A percentile compares a stretch with the other conserved stretches of the same genome.
These are phyloP conservation scores for Rhizophlyctis rosea DNA, from an alignment of 192 early-diverging fungal genomes.

Conservation along the genomic window DNA sequence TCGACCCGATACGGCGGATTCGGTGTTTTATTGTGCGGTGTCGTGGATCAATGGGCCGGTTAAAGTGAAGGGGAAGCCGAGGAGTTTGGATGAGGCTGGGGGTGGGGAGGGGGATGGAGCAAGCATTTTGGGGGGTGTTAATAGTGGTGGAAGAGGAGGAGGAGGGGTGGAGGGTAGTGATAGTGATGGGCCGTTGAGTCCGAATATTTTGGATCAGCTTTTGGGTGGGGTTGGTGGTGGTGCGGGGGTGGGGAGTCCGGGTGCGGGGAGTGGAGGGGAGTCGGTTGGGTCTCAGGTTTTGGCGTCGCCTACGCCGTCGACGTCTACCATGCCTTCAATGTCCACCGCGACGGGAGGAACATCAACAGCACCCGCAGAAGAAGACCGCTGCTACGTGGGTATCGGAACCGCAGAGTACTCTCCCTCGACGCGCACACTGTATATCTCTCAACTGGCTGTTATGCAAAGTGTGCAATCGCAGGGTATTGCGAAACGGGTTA, in stretches of 20 bases:
- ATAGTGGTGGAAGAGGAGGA: background rate
- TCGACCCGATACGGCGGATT: background rate
- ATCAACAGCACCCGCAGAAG: background rate
- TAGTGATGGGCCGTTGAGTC: background rate
- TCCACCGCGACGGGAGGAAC: too few species aligned
- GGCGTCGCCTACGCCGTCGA: too few species aligned
- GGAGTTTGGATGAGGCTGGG: background rate
- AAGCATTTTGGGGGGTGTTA: background rate
- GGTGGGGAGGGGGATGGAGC: background rate
- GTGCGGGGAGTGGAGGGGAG: too few species aligned
- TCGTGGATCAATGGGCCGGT: conserved; percentile 9
- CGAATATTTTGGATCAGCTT: background rate
- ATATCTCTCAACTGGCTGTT: conserved; percentile 17
- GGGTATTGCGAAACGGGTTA: conserved; percentile 15
- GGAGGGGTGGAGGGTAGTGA: background rate
- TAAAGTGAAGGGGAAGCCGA: background rate
- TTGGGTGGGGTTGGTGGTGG: background rate
- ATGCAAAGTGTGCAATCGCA: conserved; percentile 18
- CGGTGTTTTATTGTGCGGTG: conserved; percentile 6
- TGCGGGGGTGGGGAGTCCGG: background rate
- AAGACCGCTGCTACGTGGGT: conserved; percentile 12
- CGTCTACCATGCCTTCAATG: too few species aligned
- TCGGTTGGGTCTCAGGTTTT: too few species aligned
- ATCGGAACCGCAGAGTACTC: conserved; percentile 14
- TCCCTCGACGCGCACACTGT: conserved; percentile 11